Conservation (phyloP, 805 yeast genomes). For the Barnettozyma siamensis region DNA sequence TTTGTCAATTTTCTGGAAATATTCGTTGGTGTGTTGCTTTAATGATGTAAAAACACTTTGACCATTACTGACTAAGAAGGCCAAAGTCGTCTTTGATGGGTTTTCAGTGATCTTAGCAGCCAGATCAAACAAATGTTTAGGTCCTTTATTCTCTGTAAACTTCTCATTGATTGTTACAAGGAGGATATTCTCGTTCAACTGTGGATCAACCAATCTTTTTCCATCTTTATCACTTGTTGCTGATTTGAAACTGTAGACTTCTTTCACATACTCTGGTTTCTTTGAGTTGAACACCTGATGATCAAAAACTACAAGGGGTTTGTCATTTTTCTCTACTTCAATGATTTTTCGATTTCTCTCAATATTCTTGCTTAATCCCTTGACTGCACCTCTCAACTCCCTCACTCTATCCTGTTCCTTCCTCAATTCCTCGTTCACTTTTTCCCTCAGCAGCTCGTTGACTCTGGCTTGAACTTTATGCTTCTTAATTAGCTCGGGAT, state of each 20-base stretch:
- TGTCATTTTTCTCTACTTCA: neutral
- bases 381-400: neutral
- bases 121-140: conserved; percentile 30
- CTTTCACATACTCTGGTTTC: neutral
- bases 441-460: conserved; percentile 4
- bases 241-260: neutral
- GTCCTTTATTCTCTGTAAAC: conserved; percentile 31
- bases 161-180: conserved; percentile 26
- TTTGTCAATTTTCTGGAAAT: too few relatives aligned
- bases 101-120: conserved; percentile 25
- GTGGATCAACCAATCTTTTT: neutral
- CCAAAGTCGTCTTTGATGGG: conserved; percentile 19
- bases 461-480: conserved; percentile 2
- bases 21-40: neutral
- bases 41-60: conserved; percentile 3
- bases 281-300: neutral
- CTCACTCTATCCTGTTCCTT: neutral
- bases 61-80: conserved; percentile 13
- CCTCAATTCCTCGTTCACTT: neutral
- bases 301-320: neutral
- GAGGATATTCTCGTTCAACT: conserved; percentile 11
- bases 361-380: neutral
- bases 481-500: conserved; percentile 6
- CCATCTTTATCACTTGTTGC: neutral
- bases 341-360: neutral